These are phyloP conservation scores for Neurospora tetraspora DNA, from an alignment of 495 filamentous ascomycete genomes.

Conservation along the genomic window DNA sequence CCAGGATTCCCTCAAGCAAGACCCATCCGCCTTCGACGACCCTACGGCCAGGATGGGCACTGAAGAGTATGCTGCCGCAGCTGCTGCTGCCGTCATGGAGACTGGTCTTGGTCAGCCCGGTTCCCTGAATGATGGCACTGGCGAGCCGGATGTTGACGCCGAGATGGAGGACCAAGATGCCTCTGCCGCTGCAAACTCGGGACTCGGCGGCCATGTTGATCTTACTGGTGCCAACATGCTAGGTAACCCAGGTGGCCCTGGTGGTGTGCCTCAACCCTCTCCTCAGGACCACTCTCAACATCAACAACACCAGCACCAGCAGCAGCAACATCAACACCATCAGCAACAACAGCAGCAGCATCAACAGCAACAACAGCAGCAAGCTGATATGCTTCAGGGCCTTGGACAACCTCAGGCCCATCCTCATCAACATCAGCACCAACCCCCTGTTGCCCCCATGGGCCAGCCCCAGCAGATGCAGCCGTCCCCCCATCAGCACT, in stretches of 20 bases:
- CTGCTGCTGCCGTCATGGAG: constrained; percentile 28
- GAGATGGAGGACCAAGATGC: constrained; percentile 21
- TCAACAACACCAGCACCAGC: constrained; percentile 3
- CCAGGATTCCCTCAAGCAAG: constrained; percentile 46
- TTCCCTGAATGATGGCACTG: constrained; percentile 11
- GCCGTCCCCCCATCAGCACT: constrained; percentile 21
- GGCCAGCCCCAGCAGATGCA: constrained; percentile 16
- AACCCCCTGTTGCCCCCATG: constrained; percentile 15
- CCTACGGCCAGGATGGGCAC: constrained; percentile 19
- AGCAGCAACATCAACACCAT: constrained; percentile 3
- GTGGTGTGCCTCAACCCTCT: constrained; percentile 4
- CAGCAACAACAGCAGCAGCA: constrained; percentile 14
- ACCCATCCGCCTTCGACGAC: constrained; percentile 45
- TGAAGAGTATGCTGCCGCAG: constrained; percentile 33
- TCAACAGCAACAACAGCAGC: constrained; percentile 14
- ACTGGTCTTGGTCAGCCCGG: constrained; percentile 11
- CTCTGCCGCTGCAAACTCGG: constrained; percentile 8
- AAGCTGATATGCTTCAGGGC: background rate
- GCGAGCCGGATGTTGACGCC: constrained; percentile 23
- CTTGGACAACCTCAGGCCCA: constrained; percentile 2
- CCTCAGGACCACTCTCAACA: constrained; percentile 17
- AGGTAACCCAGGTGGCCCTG: constrained; percentile 11
- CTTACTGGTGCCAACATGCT: constrained; percentile 22
- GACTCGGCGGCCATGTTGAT: constrained; percentile 20
- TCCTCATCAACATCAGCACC: constrained; percentile 16